Percentiles rank a stretch among this genome's conserved stretches.
Evolutionary conservation across 306 rosid species (phyloP).

Genomic region (Psophocarpus tetragonolobus): DNA sequence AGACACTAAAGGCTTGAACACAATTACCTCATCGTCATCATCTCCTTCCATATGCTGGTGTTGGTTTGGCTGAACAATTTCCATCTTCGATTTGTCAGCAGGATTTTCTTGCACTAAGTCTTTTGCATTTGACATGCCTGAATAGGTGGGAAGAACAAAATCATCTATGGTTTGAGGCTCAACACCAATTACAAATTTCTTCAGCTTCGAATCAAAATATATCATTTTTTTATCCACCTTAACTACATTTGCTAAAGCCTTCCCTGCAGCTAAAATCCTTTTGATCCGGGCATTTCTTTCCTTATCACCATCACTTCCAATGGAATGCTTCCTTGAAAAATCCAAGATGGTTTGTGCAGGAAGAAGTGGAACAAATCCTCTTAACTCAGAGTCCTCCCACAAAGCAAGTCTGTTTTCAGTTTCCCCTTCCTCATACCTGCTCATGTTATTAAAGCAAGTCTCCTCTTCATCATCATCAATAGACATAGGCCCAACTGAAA

Average conservation of each 20-base stretch:
- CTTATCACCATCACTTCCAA: constrained; percentile 70
- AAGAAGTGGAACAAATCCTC: constrained; percentile 88
- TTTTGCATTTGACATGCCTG: constrained; percentile 33
- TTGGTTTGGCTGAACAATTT: constrained; percentile 43
- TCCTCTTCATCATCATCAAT: constrained; percentile 71
- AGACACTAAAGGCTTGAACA: constrained; percentile 74
- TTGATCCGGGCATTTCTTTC: constrained; percentile 70
- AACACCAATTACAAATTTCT: constrained; percentile 62
- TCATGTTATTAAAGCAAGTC: constrained; percentile 76
- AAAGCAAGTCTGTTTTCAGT: constrained; percentile 85
- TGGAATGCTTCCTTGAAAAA: constrained; percentile 77
- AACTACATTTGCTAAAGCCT: constrained; percentile 68
- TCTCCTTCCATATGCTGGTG: constrained; percentile 61
- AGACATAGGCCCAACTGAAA: constrained; percentile 48
- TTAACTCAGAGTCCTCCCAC: constrained; percentile 85
- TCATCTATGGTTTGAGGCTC: constrained; percentile 53
- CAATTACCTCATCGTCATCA: constrained; percentile 93
- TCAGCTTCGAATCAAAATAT: constrained; percentile 64
- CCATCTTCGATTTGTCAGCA: constrained; percentile 39
- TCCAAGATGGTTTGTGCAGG: constrained; percentile 92
- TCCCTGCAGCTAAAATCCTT: constrained; percentile 89
- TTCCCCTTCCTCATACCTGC: constrained; percentile 86
- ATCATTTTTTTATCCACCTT: constrained; percentile 62
- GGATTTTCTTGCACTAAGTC: constrained; percentile 47
- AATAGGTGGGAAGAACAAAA: constrained; percentile 35